These are phyloP conservation scores for Cairneyella variabilis DNA, from an alignment of 495 filamentous ascomycete species.

Conservation along the genomic window DNA sequence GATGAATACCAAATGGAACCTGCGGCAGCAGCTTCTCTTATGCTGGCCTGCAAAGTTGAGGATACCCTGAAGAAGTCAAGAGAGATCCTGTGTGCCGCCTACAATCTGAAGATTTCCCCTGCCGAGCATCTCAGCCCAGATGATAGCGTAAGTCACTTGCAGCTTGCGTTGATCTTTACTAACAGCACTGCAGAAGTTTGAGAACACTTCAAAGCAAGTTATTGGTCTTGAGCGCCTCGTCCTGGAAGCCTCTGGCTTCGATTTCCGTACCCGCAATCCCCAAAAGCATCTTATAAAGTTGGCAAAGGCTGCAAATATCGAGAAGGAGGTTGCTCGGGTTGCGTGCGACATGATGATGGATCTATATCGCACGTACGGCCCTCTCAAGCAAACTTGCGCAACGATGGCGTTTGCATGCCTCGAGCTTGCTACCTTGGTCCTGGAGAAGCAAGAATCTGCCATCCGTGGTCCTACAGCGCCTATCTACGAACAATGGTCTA, in stretches of 20 bases:
- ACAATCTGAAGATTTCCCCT: slow-evolving; percentile 71
- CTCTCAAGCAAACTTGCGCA: slow-evolving; percentile 77
- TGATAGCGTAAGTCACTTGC: slow-evolving; percentile 58
- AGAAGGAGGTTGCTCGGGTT: slow-evolving; percentile 51
- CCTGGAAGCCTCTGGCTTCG: slow-evolving; percentile 89
- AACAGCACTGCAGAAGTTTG: slow-evolving; percentile 61
- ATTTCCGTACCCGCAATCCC: slow-evolving; percentile 88
- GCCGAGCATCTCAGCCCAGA: slow-evolving; percentile 77
- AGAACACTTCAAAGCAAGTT: slow-evolving; percentile 66
- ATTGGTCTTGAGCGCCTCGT: slow-evolving; percentile 89
- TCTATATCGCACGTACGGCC: slow-evolving; percentile 87
- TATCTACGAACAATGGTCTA: slow-evolving; percentile 51
- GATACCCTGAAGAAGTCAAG: slow-evolving; percentile 95
- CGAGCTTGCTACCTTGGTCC: slow-evolving; percentile 70
- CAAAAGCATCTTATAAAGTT: slow-evolving; percentile 81
- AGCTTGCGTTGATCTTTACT: not conserved
- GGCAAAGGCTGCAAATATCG: slow-evolving; percentile 41
- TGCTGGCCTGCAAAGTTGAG: slow-evolving; percentile 94
- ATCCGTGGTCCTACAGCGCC: slow-evolving; percentile 13
- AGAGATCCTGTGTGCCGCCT: slow-evolving; percentile 85
- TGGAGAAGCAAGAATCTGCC: slow-evolving; percentile 18
- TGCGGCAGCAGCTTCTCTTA: slow-evolving; percentile 80
- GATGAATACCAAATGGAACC: slow-evolving; percentile 67
- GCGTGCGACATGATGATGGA: slow-evolving; percentile 83
- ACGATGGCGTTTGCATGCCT: slow-evolving; percentile 79